Percentiles rank a stretch among this genome's conserved stretches.
Conservation (phyloP, 768 basidiomycete species). For the Rhizopogon vesiculosus region DNA sequence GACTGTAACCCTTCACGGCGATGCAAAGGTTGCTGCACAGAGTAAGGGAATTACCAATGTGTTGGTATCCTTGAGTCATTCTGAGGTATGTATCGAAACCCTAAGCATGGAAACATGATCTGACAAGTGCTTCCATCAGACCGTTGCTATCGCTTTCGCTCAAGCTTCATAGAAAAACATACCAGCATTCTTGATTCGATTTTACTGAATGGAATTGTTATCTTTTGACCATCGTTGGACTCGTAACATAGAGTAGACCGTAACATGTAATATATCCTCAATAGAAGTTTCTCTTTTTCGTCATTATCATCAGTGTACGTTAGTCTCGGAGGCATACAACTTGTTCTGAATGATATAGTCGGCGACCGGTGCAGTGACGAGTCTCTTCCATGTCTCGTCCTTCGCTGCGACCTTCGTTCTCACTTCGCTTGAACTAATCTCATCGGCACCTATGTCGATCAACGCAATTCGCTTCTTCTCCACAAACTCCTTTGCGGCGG, state of each 20-base stretch:
- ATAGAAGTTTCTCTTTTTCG: conserved; percentile 5
- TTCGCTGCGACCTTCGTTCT: conserved; percentile 28
- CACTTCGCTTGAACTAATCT: conserved; percentile 68
- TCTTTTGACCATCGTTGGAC: background rate
- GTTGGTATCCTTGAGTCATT: conserved; percentile 87
- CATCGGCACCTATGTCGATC: conserved; percentile 54
- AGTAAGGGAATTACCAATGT: conserved; percentile 70
- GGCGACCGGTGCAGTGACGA: conserved; percentile 43
- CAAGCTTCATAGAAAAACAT: conserved; percentile 46
- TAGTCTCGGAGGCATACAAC: conserved; percentile 33
- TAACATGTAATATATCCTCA: conserved; percentile 7
- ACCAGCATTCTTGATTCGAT: background rate
- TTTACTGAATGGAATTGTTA: background rate
- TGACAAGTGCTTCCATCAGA: conserved; percentile 36
- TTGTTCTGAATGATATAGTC: conserved; percentile 45
- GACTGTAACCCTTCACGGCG: conserved; percentile 69
- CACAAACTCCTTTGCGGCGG: conserved; percentile 46
- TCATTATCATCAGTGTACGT: background rate
- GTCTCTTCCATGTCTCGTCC: conserved; percentile 36
- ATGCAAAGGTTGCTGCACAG: conserved; percentile 70
- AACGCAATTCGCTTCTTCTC: conserved; percentile 48
- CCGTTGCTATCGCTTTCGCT: conserved; percentile 83
- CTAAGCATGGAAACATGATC: conserved; percentile 8
- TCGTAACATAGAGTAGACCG: background rate
- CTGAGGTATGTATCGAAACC: conserved; percentile 59